phyloP scores from a whole-genome alignment of 2,329 filamentous ascomycete species.

The Cryphonectria nitschkei region DNA sequence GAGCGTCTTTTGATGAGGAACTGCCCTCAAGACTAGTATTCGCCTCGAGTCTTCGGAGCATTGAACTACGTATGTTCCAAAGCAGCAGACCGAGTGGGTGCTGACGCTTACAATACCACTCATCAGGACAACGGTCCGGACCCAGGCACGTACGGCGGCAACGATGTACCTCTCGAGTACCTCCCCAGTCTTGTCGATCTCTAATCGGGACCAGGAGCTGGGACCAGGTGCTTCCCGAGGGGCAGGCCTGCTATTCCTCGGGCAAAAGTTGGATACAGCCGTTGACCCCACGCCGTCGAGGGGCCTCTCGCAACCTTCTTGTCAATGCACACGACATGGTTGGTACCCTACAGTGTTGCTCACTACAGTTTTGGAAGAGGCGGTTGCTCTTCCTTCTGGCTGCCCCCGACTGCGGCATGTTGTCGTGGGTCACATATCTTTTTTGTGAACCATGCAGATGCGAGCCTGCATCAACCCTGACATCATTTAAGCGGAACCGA shows the following conservation, averaged over 20 bases:
- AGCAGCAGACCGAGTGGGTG: constrained; percentile 7
- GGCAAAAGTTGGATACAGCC: constrained; percentile 18
- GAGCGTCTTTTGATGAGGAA: neutral
- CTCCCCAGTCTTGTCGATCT: constrained; percentile 15
- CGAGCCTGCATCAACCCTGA: constrained; percentile 6
- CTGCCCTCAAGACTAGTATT: neutral
- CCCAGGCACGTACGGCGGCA: neutral
- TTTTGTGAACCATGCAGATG: constrained; percentile 7
- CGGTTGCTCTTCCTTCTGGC: neutral
- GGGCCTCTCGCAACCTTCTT: neutral
- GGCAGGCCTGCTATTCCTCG: constrained; percentile 18
- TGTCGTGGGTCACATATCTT: constrained; percentile 9
- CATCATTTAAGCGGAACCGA: constrained; percentile 12
- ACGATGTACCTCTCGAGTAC: constrained; percentile 25
- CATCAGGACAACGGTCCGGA: constrained; percentile 2
- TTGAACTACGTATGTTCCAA: constrained; percentile 4
- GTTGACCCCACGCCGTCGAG: constrained; percentile 13
- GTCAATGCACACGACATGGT: constrained; percentile 8
- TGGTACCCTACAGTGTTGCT: neutral
- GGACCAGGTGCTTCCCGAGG: constrained; percentile 24
- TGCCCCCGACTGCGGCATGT: neutral
- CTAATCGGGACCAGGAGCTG: constrained; percentile 19
- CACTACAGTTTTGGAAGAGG: neutral
- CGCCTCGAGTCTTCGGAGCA: neutral
- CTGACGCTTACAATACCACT: constrained; percentile 5